Percentiles rank a stretch among this genome's conserved stretches.
Evolutionary conservation across 2,329 filamentous ascomycete species (phyloP).

Genomic region (Neoarthrinium moseri): DNA sequence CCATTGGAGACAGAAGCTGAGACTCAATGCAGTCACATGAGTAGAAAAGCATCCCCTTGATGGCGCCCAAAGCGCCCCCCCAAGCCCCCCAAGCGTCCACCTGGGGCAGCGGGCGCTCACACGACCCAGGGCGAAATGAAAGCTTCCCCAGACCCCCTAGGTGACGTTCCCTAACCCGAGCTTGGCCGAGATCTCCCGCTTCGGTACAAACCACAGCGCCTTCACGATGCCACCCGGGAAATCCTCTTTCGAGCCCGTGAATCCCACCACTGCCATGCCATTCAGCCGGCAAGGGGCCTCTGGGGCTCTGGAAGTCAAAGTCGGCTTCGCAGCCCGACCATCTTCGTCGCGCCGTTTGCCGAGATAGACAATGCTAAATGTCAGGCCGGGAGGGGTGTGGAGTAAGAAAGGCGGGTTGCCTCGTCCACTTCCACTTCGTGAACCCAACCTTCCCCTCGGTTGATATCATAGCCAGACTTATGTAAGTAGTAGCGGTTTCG

Average conservation of each 20-base stretch:
- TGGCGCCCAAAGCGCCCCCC: no score
- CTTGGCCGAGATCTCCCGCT: constrained; percentile 29
- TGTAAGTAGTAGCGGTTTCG: not conserved
- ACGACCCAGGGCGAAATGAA: no score
- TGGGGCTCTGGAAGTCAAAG: constrained; percentile 1
- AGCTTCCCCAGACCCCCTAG: no score
- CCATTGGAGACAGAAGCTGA: no score
- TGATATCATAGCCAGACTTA: not conserved
- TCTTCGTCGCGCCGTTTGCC: constrained; percentile 15
- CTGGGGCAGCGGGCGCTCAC: no score
- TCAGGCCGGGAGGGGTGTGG: constrained; percentile 4
- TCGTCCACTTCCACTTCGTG: constrained; percentile 1
- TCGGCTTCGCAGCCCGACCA: constrained; percentile 3
- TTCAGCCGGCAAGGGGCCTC: not conserved
- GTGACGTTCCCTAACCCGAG: constrained; percentile 15
- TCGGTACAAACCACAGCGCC: constrained; percentile 20
- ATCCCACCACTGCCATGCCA: not conserved
- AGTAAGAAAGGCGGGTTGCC: constrained; percentile 2
- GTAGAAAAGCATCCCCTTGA: no score
- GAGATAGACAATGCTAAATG: constrained; percentile 2
- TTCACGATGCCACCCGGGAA: constrained; percentile 29
- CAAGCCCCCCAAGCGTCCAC: no score
- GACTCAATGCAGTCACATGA: not conserved
- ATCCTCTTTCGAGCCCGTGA: constrained; percentile 25
- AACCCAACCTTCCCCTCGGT: constrained; percentile 6